phyloP scores from a whole-genome alignment of 768 basidiomycete species.

The Mycena maculata region DNA sequence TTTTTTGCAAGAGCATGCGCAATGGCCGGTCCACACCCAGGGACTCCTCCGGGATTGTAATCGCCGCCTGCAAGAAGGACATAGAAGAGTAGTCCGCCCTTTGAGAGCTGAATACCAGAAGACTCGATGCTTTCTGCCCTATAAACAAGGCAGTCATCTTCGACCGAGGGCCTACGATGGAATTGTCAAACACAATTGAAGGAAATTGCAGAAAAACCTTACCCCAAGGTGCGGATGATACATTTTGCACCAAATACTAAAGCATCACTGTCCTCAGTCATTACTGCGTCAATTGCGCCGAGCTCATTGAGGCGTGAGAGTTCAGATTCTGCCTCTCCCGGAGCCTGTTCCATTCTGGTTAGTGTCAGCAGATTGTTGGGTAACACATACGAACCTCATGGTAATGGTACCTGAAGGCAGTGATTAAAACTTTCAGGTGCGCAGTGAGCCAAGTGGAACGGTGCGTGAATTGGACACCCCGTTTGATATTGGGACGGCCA shows the following conservation, averaged over 20 bases:
- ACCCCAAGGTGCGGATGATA: too few relatives aligned
- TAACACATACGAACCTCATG: not conserved
- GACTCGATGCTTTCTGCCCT: not conserved
- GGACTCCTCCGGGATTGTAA: not conserved
- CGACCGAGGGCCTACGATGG: not conserved
- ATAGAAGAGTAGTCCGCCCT: too few relatives aligned
- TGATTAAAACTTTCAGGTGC: too few relatives aligned
- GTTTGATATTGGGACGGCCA: too few relatives aligned
- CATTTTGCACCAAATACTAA: too few relatives aligned
- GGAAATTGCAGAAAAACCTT: too few relatives aligned
- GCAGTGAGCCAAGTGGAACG: too few relatives aligned
- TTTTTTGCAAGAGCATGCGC: not conserved
- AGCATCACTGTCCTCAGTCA: constrained; percentile 10
- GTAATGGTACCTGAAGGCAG: not conserved
- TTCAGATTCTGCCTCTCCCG: constrained; percentile 7
- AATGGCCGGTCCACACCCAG: too few relatives aligned
- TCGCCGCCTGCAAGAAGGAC: too few relatives aligned
- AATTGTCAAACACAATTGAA: too few relatives aligned
- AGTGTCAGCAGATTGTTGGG: not conserved
- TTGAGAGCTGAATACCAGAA: not conserved
- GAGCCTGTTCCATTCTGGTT: too few relatives aligned
- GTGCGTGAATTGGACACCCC: too few relatives aligned
- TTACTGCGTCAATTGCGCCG: not conserved
- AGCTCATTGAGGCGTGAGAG: not conserved
- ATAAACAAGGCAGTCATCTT: not conserved